Percentiles rank a stretch among this genome's conserved stretches.
Conservation (phyloP, 2,329 filamentous ascomycete genomes). For the Basipetospora sp. region DNA sequence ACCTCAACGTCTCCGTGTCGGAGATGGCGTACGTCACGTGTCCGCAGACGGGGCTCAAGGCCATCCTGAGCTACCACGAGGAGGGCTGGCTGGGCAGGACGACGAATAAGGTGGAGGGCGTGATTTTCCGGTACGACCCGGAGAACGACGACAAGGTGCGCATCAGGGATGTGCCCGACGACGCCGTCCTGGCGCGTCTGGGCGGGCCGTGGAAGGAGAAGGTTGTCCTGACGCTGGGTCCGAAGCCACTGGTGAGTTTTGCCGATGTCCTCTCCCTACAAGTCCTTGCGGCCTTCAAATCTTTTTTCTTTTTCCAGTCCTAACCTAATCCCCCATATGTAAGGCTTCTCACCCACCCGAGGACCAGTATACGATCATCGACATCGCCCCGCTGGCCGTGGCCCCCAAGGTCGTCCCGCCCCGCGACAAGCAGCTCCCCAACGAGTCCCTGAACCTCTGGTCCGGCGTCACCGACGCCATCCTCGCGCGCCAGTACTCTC, state of each 20-base stretch:
- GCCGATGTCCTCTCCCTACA: no score
- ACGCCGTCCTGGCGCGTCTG: conserved; percentile 68
- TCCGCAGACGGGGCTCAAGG: conserved; percentile 78
- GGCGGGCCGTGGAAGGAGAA: conserved; percentile 75
- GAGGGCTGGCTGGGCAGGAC: conserved; percentile 87
- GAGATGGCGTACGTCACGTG: conserved; percentile 83
- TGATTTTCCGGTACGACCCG: conserved; percentile 81
- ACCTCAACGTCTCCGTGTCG: conserved; percentile 78
- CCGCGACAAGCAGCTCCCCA: conserved; percentile 60
- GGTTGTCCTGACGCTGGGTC: conserved; percentile 44
- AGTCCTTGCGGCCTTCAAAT: no score
- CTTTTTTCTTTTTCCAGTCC: no score
- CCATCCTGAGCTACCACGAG: conserved; percentile 81
- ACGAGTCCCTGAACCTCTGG: conserved; percentile 86
- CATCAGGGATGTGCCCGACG: conserved; percentile 74
- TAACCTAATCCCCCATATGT: no score
- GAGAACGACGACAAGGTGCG: conserved; percentile 66
- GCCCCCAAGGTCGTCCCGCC: conserved; percentile 69
- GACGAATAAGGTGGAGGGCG: conserved; percentile 80
- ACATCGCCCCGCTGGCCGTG: conserved; percentile 70
- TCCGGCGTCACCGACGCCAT: conserved; percentile 77
- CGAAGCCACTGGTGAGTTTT: conserved; percentile 38
- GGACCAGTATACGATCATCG: conserved; percentile 63
- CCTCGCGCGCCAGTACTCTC: conserved; percentile 61
- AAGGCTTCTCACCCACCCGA: conserved; percentile 35